These are phyloP conservation scores for Xylariaceae sp. DNA, from an alignment of 2,329 filamentous ascomycete genomes.

Conservation along the genomic window DNA sequence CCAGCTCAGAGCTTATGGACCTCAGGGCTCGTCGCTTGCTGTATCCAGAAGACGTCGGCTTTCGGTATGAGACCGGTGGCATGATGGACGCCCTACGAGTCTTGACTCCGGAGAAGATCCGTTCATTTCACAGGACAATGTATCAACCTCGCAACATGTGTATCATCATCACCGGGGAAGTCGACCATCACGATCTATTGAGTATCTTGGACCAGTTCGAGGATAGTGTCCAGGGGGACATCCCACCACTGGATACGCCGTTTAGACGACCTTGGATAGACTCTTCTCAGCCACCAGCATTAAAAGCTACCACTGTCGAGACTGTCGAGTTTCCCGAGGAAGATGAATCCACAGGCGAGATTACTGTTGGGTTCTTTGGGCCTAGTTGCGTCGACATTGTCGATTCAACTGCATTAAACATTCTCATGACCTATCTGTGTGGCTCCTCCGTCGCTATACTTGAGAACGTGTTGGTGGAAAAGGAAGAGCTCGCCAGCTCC, in stretches of 20 bases:
- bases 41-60: conserved; percentile 85
- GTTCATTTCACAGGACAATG: conserved; percentile 93
- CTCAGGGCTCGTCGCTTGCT: conserved; percentile 69
- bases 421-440: conserved; percentile 78
- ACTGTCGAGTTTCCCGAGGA: conserved; percentile 91
- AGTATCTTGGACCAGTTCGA: conserved; percentile 83
- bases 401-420: conserved; percentile 64
- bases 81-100: conserved; percentile 88
- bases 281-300: conserved; percentile 65
- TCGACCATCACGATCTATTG: conserved; percentile 74
- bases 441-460: conserved; percentile 89
- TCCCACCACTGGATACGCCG: conserved; percentile 65
- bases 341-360: conserved; percentile 87
- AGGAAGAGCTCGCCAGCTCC: conserved; percentile 82
- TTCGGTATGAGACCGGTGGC: conserved; percentile 95
- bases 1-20: conserved; percentile 78
- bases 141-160: conserved; percentile 96
- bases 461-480: conserved; percentile 88
- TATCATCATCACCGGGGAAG: conserved; percentile 83
- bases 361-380: conserved; percentile 79
- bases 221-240: conserved; percentile 71
- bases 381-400: conserved; percentile 68
- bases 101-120: conserved; percentile 80
- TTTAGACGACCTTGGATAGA: conserved; percentile 91
- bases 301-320: conserved; percentile 66